Evolutionary conservation across 805 yeast genomes (phyloP), one percentile per base, ranked within the genome.

Genomic region (Pichia californica): DNA sequence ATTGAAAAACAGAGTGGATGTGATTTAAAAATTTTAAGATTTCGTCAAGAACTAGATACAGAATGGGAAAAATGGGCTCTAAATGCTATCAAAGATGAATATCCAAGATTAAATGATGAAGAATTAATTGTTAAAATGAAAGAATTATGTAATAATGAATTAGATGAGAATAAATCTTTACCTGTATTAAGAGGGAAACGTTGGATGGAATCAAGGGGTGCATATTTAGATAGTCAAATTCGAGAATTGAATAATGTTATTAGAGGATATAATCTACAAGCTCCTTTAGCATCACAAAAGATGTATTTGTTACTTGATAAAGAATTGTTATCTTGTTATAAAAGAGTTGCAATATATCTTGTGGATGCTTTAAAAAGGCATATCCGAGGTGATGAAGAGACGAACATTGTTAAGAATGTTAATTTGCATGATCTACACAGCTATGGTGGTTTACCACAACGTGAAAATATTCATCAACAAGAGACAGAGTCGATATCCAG

Each of bases 1-100:
- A 81, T 88, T 30, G 95, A 87, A 53, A 80, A 76, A 43, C 93
- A 85, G 59, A 68, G 75, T 16, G 70, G 76, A 2, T 76, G 82
- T 4, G 71, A 73, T 34, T 47, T 53, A 2, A 75, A 74, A 30
- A 68, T 83, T 8, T 56, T 53, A 3, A 54, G 54, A 0, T 77
- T 85, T 42, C 61, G 88, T 41, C 48, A 51, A 0, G 68, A 68
- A 29, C 43, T 81, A 26, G 71, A 67, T 32, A 42, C 53, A 2
- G 62, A 63, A 25, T 76, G 76, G 77, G 41, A 59, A 38, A 44
- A 44, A 19, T 48, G 58, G 43, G 63, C 68, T 4, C 58, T 67
- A 5, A 53, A 49, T 44, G 42, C 51, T 20, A 51, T 55, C 10
- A 54, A 55, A 26, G 70, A 66, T 11, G 41, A 46, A 32, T 45